Percentiles rank a stretch among this genome's conserved stretches.
These are phyloP conservation scores for Chlorencoelia australis DNA, from an alignment of 2,329 filamentous ascomycete species.

Conservation along the genomic window DNA sequence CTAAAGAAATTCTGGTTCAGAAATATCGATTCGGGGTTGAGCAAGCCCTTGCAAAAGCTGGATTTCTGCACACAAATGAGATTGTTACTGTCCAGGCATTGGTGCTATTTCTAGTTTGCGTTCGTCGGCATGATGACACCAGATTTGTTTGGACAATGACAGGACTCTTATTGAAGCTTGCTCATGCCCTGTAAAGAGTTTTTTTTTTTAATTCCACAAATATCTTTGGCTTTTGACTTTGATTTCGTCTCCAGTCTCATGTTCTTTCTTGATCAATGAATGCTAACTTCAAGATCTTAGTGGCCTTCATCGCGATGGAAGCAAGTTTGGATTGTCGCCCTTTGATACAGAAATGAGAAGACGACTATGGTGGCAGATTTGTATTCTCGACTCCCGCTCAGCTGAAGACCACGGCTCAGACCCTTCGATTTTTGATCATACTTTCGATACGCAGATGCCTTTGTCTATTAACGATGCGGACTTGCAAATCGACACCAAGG, in stretches of 20 bases:
- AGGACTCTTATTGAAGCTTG: slow-evolving; percentile 47
- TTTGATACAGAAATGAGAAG: slow-evolving; percentile 52
- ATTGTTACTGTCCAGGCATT: slow-evolving; percentile 45
- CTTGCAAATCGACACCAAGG: slow-evolving; percentile 29
- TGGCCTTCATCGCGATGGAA: slow-evolving; percentile 50
- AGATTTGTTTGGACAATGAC: slow-evolving; percentile 45
- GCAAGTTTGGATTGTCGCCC: slow-evolving; percentile 41
- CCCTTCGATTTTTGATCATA: slow-evolving; percentile 44
- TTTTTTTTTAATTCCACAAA: background rate
- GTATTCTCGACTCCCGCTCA: slow-evolving; percentile 47
- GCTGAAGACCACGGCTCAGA: slow-evolving; percentile 56
- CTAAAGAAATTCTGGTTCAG: slow-evolving; percentile 33
- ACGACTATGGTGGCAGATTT: slow-evolving; percentile 51
- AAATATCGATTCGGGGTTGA: slow-evolving; percentile 44
- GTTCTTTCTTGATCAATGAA: too few species aligned
- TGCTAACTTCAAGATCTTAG: too few species aligned
- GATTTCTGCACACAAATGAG: slow-evolving; percentile 44
- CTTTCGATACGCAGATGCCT: slow-evolving; percentile 48
- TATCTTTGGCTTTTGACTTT: background rate
- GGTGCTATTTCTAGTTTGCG: slow-evolving; percentile 42
- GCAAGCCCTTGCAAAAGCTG: slow-evolving; percentile 43
- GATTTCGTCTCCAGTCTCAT: too few species aligned
- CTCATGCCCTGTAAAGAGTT: slow-evolving; percentile 49
- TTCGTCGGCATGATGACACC: slow-evolving; percentile 37
- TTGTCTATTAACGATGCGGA: slow-evolving; percentile 40